Conservation (phyloP, 306 rosid genomes). For the Vicia villosa region DNA sequence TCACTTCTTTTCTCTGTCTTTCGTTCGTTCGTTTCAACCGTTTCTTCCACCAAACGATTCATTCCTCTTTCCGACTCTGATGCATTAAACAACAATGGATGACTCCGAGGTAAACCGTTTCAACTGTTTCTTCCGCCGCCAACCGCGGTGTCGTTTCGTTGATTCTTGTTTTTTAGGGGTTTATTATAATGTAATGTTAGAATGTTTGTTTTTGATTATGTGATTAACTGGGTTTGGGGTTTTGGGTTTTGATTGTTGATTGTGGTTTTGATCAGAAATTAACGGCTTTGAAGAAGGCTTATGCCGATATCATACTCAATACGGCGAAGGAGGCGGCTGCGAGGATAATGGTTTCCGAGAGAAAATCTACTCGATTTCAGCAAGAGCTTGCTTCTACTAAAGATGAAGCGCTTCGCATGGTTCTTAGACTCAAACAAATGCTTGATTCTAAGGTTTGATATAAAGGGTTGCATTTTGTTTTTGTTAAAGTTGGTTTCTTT, state of each 20-base stretch:
- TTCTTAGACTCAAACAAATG: slow-evolving; percentile 73
- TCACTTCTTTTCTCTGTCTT: slow-evolving; percentile 1
- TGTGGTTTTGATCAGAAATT: slow-evolving; percentile 57
- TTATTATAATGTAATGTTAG: neutral
- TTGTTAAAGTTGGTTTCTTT: neutral
- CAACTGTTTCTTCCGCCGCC: slow-evolving; percentile 36
- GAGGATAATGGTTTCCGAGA: slow-evolving; percentile 74
- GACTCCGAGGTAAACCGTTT: slow-evolving; percentile 55
- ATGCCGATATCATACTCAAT: slow-evolving; percentile 77
- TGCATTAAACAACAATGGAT: slow-evolving; percentile 53
- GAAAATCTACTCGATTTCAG: slow-evolving; percentile 57
- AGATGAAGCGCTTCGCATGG: slow-evolving; percentile 74
- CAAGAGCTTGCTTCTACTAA: slow-evolving; percentile 60
- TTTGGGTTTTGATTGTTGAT: slow-evolving; percentile 20
- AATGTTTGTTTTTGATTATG: slow-evolving; percentile 34
- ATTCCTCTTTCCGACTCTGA: neutral
- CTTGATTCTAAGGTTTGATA: slow-evolving; percentile 68
- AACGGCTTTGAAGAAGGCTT: slow-evolving; percentile 82
- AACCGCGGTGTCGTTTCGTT: slow-evolving; percentile 2
- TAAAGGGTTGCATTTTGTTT: slow-evolving; percentile 28
- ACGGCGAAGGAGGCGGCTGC: slow-evolving; percentile 88
- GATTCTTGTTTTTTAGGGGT: neutral
- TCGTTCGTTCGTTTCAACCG: slow-evolving; percentile 33
- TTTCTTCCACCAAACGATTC: neutral
- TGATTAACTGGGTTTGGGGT: slow-evolving; percentile 1